Base-by-base conservation (phyloP, 139 green algal species). In the Chlamydomonas asymmetrica region DNA sequence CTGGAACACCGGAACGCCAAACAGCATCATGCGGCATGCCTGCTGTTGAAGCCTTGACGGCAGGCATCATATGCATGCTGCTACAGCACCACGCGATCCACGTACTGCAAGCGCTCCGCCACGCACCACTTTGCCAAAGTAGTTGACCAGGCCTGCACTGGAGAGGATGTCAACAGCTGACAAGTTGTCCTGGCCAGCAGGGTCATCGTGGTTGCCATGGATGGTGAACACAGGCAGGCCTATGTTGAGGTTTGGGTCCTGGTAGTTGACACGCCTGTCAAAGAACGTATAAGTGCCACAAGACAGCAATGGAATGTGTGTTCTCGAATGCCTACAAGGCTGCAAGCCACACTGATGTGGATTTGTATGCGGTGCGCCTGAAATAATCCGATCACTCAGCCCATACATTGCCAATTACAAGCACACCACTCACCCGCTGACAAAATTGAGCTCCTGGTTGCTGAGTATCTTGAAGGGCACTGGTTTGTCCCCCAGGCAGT, bases 191-290 rank as follows among this genome's bases (percentile, higher is more conserved):
- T 85, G 40, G 23, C 94, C 93, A 2, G 87, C 80, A 27, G 96
- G 95, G 74, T 99, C 95, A 82, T 99, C 96, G 86, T 99, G 96
- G 83, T 99, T 99, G 74, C 96, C 96, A 74, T 99, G 96, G 76
- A 99, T 98, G 41, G 90, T 98, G 84, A 99, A 98, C 32, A 98
- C 89, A 8, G 96, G 96, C 67, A 99, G 85, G 8, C 90, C 92
- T 13, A 99, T 84, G 73, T 98, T 98, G 50, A 94, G 85, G 85
- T 98, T 91, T 27, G 92, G 88, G 75, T 98, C 89, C 71, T 96
- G 78, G 69, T 91, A 98, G 84, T 99, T 99, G 60, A 91, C 93
- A 4, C 43, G 43, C 29, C 84, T 89, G 71, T 13, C 34, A n/a
- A n/a, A n/a, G n/a, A n/a, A n/a, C n/a, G n/a, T n/a, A n/a, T n/a